Evolutionary conservation across 768 basidiomycete species (phyloP).

Genomic region (Russula sp.): DNA sequence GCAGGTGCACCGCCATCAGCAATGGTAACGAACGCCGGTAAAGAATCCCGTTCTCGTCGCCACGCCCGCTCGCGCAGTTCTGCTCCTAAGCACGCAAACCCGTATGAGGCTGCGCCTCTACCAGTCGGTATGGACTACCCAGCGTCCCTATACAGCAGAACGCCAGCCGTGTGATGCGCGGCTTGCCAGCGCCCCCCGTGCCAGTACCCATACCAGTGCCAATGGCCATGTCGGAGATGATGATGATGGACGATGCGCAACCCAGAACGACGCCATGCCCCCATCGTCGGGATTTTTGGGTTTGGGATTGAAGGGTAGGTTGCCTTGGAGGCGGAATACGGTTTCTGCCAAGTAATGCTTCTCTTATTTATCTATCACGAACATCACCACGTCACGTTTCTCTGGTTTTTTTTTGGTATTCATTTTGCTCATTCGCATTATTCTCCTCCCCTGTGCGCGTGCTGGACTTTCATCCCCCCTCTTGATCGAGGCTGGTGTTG

Average conservation of each 20-base stretch:
- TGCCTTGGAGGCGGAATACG: slow-evolving; percentile 26
- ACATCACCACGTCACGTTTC: not conserved
- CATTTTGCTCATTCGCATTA: not conserved
- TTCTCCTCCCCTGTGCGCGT: slow-evolving; percentile 12
- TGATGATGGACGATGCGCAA: not conserved
- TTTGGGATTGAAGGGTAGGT: slow-evolving; percentile 12
- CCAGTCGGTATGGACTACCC: slow-evolving; percentile 26
- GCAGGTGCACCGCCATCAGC: not conserved
- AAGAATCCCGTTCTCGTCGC: not conserved
- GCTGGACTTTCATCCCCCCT: slow-evolving; percentile 7
- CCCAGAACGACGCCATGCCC: not conserved
- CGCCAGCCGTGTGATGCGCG: not conserved
- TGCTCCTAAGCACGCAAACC: not conserved
- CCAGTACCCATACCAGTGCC: not conserved
- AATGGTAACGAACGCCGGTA: not conserved
- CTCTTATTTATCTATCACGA: not conserved
- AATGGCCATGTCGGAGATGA: not conserved
- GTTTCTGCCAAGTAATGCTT: not conserved
- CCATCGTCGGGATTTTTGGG: slow-evolving; percentile 6
- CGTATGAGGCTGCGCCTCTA: slow-evolving; percentile 27
- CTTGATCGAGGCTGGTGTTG: slow-evolving; percentile 11
- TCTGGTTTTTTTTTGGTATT: not conserved
- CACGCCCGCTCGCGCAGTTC: not conserved
- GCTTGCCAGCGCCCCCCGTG: not conserved
- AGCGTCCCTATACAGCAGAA: slow-evolving; percentile 14